Conservation (phyloP, 2,329 filamentous ascomycete genomes). For the Emmonsiellopsis sp. region DNA sequence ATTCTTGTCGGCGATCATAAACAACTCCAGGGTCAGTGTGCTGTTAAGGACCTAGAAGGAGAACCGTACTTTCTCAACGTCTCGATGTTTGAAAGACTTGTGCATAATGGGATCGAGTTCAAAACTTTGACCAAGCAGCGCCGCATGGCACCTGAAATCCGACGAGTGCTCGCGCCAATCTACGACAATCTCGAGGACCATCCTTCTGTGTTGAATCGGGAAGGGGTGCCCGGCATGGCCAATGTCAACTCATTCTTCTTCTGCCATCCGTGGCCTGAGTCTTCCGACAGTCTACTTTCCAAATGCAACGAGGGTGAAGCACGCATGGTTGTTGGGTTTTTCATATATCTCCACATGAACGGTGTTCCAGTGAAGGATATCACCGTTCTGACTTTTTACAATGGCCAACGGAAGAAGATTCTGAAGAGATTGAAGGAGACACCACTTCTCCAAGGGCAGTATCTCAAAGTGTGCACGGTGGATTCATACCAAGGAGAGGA, state of each 20-base stretch:
- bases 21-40: conserved; percentile 62
- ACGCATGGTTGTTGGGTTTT: conserved; percentile 64
- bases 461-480: conserved; percentile 64
- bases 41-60: conserved; percentile 49
- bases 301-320: conserved; percentile 65
- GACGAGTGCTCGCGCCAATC: conserved; percentile 52
- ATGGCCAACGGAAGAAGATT: conserved; percentile 65
- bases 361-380: conserved; percentile 53
- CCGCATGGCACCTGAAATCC: conserved; percentile 61
- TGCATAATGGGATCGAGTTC: conserved; percentile 57
- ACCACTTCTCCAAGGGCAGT: conserved; percentile 34
- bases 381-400: conserved; percentile 81
- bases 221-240: conserved; percentile 55
- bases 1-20: conserved; percentile 72
- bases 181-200: conserved; percentile 54
- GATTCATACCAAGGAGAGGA: conserved; percentile 90
- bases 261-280: conserved; percentile 57
- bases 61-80: conserved; percentile 59
- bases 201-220: conserved; percentile 44
- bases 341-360: conserved; percentile 62
- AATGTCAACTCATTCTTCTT: conserved; percentile 53
- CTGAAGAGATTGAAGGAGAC: conserved; percentile 37
- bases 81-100: conserved; percentile 71
- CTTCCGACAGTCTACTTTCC: conserved; percentile 53
- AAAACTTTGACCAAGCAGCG: conserved; percentile 60